Base-by-base conservation (phyloP, 164 flowering plant species). In the Macadamia integrifolia region DNA sequence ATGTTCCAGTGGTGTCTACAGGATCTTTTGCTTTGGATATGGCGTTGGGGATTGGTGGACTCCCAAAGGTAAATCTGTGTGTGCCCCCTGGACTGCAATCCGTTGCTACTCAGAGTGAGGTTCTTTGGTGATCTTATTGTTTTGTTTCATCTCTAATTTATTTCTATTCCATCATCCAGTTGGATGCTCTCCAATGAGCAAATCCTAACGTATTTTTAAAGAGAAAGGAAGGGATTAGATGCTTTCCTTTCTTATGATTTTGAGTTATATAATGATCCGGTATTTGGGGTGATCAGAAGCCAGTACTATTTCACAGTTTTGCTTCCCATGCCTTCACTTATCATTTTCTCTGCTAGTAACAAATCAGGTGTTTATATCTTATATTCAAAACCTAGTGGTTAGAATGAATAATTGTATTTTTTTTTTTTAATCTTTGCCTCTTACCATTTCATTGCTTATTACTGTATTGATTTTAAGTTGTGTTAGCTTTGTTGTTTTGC, bases 1-100 rank as follows among this genome's bases (percentile, higher is more conserved):
- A 75, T 74, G 91, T 88, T 53, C 92, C 97, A 0, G 97, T 92
- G 56, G 77, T 94, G 32, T 88, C 97, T 58, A 88, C 95, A 0
- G 99, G 99, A 55, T 94, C 99, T 55, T 87, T 94, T 80, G 72
- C 89, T 50, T 73, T 94, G 75, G 99, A 94, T 73, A 50, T 86
- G 55, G 99, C 97, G 56, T 74, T 94, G 63, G 99, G 97, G 17
- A 78, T 80, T 71, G 97, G 99, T 69, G 99, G 97, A 58, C 78
- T 92, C 70, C 99, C 99, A 28, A 94, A 89, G 99, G 99, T 92
- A 80, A 46, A 35, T 35, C 40, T 35, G 40, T 29, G 11, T 59
- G 2, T 62, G 23, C 30, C n/a, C 12, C 15, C 11, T 70, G 23
- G 66, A 56, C 57, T n/a, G 15, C 29, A 57, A 57, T 29, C 11